Conservation (phyloP, 2,329 filamentous ascomycete species). For the Fusarium redolens region DNA sequence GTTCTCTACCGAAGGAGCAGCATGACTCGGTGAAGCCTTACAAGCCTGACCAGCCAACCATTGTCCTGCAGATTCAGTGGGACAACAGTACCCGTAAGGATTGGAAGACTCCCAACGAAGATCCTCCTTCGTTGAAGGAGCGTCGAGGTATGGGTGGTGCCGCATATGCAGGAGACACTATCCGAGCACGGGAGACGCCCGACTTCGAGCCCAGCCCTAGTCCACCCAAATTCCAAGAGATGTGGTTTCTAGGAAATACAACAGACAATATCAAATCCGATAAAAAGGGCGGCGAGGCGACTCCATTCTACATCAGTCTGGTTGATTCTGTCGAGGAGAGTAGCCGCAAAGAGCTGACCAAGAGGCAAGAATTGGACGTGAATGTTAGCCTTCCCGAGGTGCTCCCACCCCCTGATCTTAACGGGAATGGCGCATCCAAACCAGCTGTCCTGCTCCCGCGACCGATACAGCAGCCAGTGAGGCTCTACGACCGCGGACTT, state of each 20-base stretch:
- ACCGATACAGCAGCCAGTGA: slow-evolving; percentile 79
- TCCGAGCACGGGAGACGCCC: slow-evolving; percentile 33
- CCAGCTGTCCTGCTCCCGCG: slow-evolving; percentile 78
- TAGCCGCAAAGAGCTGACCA: slow-evolving; percentile 42
- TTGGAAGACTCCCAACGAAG: slow-evolving; percentile 61
- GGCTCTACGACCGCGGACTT: slow-evolving; percentile 85
- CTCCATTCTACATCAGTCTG: slow-evolving; percentile 88
- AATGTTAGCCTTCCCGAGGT: slow-evolving; percentile 50
- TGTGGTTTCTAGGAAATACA: slow-evolving; percentile 84
- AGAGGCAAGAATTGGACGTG: slow-evolving; percentile 35
- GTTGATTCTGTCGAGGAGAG: slow-evolving; percentile 59
- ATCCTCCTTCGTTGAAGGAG: slow-evolving; percentile 44
- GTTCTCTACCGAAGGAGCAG: slow-evolving; percentile 81
- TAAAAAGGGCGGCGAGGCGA: slow-evolving; percentile 84
- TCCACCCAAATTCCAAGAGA: slow-evolving; percentile 74
- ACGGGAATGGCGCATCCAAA: slow-evolving; percentile 77
- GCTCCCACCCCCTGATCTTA: slow-evolving; percentile 72
- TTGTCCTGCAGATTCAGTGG: slow-evolving; percentile 82
- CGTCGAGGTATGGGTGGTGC: slow-evolving; percentile 44
- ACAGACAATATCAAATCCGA: slow-evolving; percentile 77
- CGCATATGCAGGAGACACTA: slow-evolving; percentile 38
- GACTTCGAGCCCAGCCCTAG: slow-evolving; percentile 64
- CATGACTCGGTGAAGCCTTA: slow-evolving; percentile 73
- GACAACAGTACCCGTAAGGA: slow-evolving; percentile 67
- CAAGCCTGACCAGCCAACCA: slow-evolving; percentile 76